Percentiles rank a stretch among this genome's conserved stretches.
These are phyloP conservation scores for Globisporangium nagaii DNA, from an alignment of 352 stramenopile genomes.

Conservation along the genomic window DNA sequence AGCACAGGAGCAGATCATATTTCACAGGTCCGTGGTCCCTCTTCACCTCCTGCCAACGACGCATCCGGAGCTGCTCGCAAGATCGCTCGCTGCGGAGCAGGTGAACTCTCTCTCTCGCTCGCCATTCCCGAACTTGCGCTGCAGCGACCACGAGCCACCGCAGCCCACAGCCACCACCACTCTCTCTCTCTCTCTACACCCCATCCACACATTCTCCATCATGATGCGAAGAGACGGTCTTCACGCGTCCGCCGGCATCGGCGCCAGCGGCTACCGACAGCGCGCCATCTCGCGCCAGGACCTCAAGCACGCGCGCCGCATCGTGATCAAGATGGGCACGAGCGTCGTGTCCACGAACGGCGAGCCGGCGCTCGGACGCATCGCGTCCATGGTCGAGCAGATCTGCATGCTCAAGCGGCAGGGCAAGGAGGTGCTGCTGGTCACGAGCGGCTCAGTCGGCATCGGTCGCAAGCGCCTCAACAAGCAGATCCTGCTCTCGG, in stretches of 20 bases:
- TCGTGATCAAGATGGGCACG: conserved; percentile 96
- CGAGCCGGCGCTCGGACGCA: conserved; percentile 87
- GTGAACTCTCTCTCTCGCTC: too few relatives aligned
- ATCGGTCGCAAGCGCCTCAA: conserved; percentile 92
- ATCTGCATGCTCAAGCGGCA: conserved; percentile 90
- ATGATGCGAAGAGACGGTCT: conserved; percentile 53
- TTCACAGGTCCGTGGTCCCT: too few relatives aligned
- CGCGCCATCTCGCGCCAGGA: conserved; percentile 60
- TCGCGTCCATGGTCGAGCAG: conserved; percentile 91
- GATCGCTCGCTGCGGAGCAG: too few relatives aligned
- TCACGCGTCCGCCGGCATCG: conserved; percentile 35
- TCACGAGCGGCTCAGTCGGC: conserved; percentile 89
- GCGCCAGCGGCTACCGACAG: conserved; percentile 13
- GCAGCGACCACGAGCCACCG: neutral
- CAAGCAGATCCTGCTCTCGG: conserved; percentile 90
- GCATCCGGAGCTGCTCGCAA: too few relatives aligned
- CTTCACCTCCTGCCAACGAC: too few relatives aligned
- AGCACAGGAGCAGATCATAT: too few relatives aligned
- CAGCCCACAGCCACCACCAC: neutral
- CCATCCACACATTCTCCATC: neutral
- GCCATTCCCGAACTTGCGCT: neutral
- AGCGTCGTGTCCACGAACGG: conserved; percentile 93
- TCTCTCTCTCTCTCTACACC: too few relatives aligned
- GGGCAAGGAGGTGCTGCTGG: conserved; percentile 87
- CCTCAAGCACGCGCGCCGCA: conserved; percentile 76